phyloP scores from a whole-genome alignment of 2,329 filamentous ascomycete species.

The Aureobasidium subglaciale region DNA sequence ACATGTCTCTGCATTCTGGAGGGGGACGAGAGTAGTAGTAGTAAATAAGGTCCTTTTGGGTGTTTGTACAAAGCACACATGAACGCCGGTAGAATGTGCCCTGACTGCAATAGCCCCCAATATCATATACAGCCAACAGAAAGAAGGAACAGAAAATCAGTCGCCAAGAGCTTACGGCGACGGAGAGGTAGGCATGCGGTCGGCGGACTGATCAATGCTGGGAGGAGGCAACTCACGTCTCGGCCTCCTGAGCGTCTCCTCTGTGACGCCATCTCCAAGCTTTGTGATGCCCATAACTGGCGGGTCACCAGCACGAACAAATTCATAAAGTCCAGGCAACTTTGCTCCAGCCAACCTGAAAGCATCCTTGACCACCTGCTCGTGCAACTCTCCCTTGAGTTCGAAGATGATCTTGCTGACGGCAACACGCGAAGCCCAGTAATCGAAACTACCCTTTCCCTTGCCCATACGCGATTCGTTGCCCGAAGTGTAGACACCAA shows the following conservation, averaged over 20 bases:
- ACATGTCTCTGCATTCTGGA: too few species aligned
- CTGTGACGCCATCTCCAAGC: constrained; percentile 68
- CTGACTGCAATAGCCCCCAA: neutral
- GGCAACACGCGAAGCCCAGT: constrained; percentile 85
- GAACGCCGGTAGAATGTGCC: neutral
- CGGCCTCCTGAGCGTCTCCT: constrained; percentile 76
- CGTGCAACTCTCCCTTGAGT: constrained; percentile 83
- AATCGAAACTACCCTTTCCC: constrained; percentile 94
- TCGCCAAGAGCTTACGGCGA: neutral
- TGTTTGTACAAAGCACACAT: neutral
- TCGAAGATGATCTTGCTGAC: constrained; percentile 92
- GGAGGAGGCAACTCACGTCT: constrained; percentile 54
- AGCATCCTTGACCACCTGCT: constrained; percentile 88
- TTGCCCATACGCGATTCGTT: constrained; percentile 99
- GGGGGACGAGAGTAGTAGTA: neutral
- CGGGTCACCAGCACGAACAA: constrained; percentile 85
- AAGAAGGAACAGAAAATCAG: neutral
- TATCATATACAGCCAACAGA: neutral
- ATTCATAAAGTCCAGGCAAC: constrained; percentile 89
- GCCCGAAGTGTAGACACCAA: constrained; percentile 90
- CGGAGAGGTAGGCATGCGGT: constrained; percentile 11
- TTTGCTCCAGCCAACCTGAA: constrained; percentile 93
- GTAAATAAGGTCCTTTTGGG: neutral
- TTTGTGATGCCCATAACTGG: constrained; percentile 91
- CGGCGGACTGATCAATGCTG: constrained; percentile 10